phyloP scores from a whole-genome alignment of 1,139 yeast genomes.

The Hanseniaspora uvarum region DNA sequence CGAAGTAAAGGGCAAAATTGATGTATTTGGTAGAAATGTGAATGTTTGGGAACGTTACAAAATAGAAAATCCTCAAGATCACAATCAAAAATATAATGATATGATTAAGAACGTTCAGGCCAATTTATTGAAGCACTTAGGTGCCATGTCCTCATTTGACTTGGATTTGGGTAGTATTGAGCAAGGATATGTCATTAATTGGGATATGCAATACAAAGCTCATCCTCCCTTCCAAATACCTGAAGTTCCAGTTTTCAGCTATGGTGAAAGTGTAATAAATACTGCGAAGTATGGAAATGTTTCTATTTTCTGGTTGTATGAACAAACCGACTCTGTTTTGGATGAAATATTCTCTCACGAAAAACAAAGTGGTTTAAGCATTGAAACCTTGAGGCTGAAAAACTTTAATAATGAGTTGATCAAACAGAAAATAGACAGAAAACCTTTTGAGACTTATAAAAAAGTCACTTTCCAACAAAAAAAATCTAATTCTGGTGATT shows the following conservation, averaged over 20 bases:
- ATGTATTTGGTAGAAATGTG: conserved; percentile 16
- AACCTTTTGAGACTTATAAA: background rate
- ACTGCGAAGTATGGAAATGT: conserved; percentile 11
- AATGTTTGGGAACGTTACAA: conserved; percentile 14
- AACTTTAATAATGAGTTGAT: conserved; percentile 5
- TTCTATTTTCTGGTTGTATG: conserved; percentile 3
- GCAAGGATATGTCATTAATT: conserved; percentile 30
- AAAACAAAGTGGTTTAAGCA: background rate
- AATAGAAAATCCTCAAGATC: background rate
- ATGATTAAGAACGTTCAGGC: conserved; percentile 13
- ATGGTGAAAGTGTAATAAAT: conserved; percentile 2
- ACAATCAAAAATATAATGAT: conserved; percentile 2
- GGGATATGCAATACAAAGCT: conserved; percentile 28
- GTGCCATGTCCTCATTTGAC: background rate
- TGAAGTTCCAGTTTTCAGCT: conserved; percentile 20
- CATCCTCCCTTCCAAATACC: conserved; percentile 30
- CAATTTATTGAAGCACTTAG: background rate
- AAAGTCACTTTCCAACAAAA: background rate
- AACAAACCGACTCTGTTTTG: background rate
- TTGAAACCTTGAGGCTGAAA: background rate
- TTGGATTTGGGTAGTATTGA: conserved; percentile 23
- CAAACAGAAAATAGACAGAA: conserved; percentile 3
- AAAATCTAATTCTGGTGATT: background rate
- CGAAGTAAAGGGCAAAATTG: conserved; percentile 26
- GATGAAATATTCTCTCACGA: conserved; percentile 4